Evolutionary conservation across 768 basidiomycete species (phyloP).

Genomic region (Russula sp.): DNA sequence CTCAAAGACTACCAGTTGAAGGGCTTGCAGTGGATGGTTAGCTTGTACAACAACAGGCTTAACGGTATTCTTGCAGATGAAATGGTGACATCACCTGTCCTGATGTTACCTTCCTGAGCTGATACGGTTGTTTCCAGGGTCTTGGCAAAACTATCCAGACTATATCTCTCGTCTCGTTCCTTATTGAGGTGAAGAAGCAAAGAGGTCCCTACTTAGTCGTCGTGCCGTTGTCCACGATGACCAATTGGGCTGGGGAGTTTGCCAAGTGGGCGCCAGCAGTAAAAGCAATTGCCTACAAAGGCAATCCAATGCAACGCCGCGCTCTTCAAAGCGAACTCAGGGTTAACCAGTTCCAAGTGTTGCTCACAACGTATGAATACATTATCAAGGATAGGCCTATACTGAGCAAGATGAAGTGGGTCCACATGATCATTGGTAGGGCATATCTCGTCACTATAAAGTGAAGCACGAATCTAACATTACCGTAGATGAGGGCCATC

Average conservation of each 20-base stretch:
- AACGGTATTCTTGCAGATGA: slow-evolving; percentile 94
- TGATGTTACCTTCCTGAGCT: not conserved
- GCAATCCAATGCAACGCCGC: slow-evolving; percentile 78
- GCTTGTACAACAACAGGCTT: slow-evolving; percentile 90
- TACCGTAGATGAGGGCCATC: slow-evolving; percentile 80
- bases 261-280: slow-evolving; percentile 93
- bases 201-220: slow-evolving; percentile 95
- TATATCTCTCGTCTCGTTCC: slow-evolving; percentile 90
- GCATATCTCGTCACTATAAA: slow-evolving; percentile 3
- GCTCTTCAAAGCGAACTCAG: slow-evolving; percentile 72
- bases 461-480: slow-evolving; percentile 1
- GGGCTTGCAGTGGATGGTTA: slow-evolving; percentile 98
- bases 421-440: slow-evolving; percentile 94
- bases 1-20: slow-evolving; percentile 94
- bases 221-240: slow-evolving; percentile 93
- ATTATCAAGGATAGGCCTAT: slow-evolving; percentile 95
- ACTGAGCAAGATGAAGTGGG: slow-evolving; percentile 87
- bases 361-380: slow-evolving; percentile 94
- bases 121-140: slow-evolving; percentile 45
- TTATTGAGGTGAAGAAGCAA: slow-evolving; percentile 85
- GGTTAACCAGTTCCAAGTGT: slow-evolving; percentile 78
- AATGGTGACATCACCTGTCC: slow-evolving; percentile 49
- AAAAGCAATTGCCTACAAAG: slow-evolving; percentile 79
- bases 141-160: slow-evolving; percentile 94
- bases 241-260: slow-evolving; percentile 95